Evolutionary conservation across 208 protist species (phyloP), one percentile per base, ranked within the genome.

Genomic region (Leptomonas seymouri): DNA sequence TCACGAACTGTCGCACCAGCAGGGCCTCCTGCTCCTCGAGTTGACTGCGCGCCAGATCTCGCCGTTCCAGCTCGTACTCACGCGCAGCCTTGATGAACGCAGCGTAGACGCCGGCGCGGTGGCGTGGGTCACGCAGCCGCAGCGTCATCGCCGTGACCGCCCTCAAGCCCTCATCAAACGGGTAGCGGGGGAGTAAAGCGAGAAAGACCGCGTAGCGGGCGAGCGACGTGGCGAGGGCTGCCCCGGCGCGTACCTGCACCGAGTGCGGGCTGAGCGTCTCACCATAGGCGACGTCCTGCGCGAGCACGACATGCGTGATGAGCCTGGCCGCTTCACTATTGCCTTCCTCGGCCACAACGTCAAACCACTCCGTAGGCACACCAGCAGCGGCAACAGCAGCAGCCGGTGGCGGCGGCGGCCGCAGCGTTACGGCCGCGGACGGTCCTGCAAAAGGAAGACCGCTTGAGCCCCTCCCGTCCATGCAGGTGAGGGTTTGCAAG

Each of bases 91-190:
- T 54, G 36, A 92, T 63, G 56, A 91, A 93, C 15, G 85, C 75
- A 9, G 85, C 85, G 67, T 91, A 93, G 56, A 91, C 84, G 27
- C 72, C 50, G 5, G 88, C 88, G 48, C 88, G 82, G 68, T 86
- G 82, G 48, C 51, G 66, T 7, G 71, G 57, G 45, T 82, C 75
- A 25, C 79, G 71, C 64, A 91, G 71, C 44, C 72, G 78, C 34
- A 76, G 77, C 46, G 80, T 76, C 83, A 93, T 88, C 20, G 75
- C 85, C 23, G 80, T 74, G 34, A 84, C 77, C 18, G 76, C 70
- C 4, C 55, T 36, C 75, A 94, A 81, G 2, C 78, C 81, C 12
- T 83, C 79, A 16, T 78, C 59, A 46, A 87, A 80, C 18, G 75
- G 63, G 60, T 86, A 85, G 25, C 76, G 67, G 3, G 81, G 84